Evolutionary conservation across 169 alveolate genomes (phyloP).

Genomic region (Plasmodium ovale): DNA sequence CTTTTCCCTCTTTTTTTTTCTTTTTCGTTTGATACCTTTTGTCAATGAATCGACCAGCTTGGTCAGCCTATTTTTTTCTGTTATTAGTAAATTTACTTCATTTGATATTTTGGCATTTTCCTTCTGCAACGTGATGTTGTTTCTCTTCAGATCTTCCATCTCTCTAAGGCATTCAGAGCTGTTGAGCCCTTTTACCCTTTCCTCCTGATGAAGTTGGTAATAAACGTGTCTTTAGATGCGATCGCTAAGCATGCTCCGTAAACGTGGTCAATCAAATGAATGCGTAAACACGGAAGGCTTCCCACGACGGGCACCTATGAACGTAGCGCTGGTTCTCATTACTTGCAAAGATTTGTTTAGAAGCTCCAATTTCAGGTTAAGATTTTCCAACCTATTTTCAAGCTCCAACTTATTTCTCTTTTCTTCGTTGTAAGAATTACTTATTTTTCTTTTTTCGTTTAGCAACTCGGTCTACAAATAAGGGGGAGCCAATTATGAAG

Average conservation of each 20-base stretch:
- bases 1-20: slow-evolving; percentile 25
- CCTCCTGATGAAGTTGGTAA: slow-evolving; percentile 19
- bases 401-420: slow-evolving; percentile 28
- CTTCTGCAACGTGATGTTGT: slow-evolving; percentile 14
- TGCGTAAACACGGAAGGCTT: too few relatives aligned
- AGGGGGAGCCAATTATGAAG: too few relatives aligned
- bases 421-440: slow-evolving; percentile 19
- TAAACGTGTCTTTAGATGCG: too few relatives aligned
- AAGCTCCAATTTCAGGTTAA: slow-evolving; percentile 27
- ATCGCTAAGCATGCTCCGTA: too few relatives aligned
- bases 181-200: slow-evolving; percentile 18
- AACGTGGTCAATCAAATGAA: too few relatives aligned
- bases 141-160: slow-evolving; percentile 39
- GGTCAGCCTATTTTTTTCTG: slow-evolving; percentile 64
- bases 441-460: slow-evolving; percentile 16
- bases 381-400: slow-evolving; percentile 17
- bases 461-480: slow-evolving; percentile 8
- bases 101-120: slow-evolving; percentile 30
- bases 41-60: slow-evolving; percentile 59
- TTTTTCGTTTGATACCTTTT: slow-evolving; percentile 15
- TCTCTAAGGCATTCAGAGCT: slow-evolving; percentile 16
- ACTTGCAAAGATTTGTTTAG: slow-evolving; percentile 62
- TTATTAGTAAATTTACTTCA: slow-evolving; percentile 35
- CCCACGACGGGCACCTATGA: too few relatives aligned
- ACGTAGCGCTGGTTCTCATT: neutral